A percentile compares a stretch with the other conserved stretches of the same genome.
phyloP scores from a whole-genome alignment of 2,329 filamentous ascomycete genomes.

The Colletotrichum sp. region DNA sequence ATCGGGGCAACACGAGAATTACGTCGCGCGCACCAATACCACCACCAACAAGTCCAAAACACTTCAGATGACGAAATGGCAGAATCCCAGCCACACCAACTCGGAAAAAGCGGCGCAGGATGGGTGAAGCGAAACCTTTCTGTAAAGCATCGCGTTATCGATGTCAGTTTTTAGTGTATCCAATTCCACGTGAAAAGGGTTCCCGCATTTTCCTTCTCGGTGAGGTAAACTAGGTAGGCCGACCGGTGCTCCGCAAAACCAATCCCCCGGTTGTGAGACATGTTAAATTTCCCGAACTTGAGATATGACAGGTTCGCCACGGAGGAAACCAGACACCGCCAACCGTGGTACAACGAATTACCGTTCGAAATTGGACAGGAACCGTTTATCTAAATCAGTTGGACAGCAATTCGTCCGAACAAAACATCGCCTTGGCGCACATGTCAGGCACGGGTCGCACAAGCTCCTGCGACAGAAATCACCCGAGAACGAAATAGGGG shows the following conservation, averaged over 20 bases:
- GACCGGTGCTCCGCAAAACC: not conserved
- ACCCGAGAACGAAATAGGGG: not conserved
- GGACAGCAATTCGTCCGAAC: not conserved
- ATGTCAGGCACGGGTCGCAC: not conserved
- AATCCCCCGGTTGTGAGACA: not conserved
- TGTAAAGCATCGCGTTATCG: not conserved
- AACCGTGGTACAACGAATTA: not conserved
- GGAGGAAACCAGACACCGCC: not conserved
- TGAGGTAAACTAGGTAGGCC: not conserved
- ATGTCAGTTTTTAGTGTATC: not conserved
- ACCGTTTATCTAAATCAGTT: not conserved
- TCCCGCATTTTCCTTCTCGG: not conserved
- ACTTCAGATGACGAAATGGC: not conserved
- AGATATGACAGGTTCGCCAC: not conserved
- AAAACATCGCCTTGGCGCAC: not conserved
- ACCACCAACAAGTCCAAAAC: not conserved
- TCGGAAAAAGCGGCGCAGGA: not conserved
- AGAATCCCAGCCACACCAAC: not conserved
- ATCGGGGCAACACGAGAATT: not conserved
- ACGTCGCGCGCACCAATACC: not conserved
- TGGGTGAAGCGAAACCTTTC: not conserved
- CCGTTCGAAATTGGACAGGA: not conserved
- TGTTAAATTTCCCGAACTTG: not conserved
- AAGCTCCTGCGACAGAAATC: not conserved
- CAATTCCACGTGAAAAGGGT: not conserved